These are phyloP conservation scores for Acacia acuminata DNA, from an alignment of 306 rosid genomes.

Conservation along the genomic window DNA sequence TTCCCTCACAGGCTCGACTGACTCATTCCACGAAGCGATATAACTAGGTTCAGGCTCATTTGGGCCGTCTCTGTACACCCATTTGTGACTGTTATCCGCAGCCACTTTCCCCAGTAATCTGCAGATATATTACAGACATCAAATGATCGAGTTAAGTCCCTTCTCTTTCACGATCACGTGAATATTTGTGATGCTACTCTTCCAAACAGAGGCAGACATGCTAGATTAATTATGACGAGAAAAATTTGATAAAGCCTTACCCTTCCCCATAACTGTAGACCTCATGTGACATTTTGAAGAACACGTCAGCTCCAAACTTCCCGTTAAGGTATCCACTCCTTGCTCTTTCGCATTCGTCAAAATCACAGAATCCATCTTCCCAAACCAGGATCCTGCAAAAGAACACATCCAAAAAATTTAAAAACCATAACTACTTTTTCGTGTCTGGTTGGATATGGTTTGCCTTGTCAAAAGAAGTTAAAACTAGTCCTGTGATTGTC, in stretches of 20 bases:
- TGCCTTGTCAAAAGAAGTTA: not conserved
- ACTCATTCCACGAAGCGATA: slow-evolving; percentile 72
- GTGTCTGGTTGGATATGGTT: not conserved
- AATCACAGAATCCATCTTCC: slow-evolving; percentile 98
- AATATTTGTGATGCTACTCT: not conserved
- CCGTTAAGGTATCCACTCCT: slow-evolving; percentile 49
- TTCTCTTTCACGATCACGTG: not conserved
- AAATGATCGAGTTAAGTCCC: slow-evolving; percentile 11
- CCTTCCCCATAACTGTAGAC: slow-evolving; percentile 95
- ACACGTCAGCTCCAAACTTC: slow-evolving; percentile 79
- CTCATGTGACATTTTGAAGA: slow-evolving; percentile 98
- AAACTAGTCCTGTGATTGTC: not conserved
- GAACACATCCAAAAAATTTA: slow-evolving; percentile 3
- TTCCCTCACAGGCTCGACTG: slow-evolving; percentile 66
- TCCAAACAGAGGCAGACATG: not conserved
- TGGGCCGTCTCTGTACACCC: slow-evolving; percentile 70
- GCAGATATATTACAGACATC: slow-evolving; percentile 30
- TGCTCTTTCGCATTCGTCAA: slow-evolving; percentile 69
- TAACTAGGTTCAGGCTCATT: slow-evolving; percentile 62
- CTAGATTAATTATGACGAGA: slow-evolving; percentile 3
- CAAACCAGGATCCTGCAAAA: slow-evolving; percentile 84
- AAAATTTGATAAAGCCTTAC: slow-evolving; percentile 44
- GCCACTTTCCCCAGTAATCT: slow-evolving; percentile 86
- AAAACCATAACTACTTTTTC: not conserved
- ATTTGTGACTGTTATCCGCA: slow-evolving; percentile 81